phyloP scores from a whole-genome alignment of 805 yeast genomes.

The Starmerella potacharoeniae region DNA sequence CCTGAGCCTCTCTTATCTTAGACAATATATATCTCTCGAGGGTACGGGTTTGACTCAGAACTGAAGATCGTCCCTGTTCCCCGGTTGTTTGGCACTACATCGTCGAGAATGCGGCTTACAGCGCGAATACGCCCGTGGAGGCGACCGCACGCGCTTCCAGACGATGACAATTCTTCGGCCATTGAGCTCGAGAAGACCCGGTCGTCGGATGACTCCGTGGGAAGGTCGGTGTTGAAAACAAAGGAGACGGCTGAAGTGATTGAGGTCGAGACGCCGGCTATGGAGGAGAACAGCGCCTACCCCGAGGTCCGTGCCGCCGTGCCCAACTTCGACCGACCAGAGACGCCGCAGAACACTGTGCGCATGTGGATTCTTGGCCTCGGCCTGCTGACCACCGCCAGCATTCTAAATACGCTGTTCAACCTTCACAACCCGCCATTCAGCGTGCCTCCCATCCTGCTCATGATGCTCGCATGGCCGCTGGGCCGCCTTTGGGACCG shows the following conservation, averaged over 20 bases:
- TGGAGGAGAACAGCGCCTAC: conserved; percentile 38
- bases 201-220: neutral
- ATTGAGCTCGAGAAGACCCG: neutral
- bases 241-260: neutral
- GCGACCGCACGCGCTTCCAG: neutral
- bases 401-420: conserved; percentile 48
- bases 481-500: conserved; percentile 43
- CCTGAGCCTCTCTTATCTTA: neutral
- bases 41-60: neutral
- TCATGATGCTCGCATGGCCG: conserved; percentile 54
- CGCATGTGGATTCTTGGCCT: conserved; percentile 46
- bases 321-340: conserved; percentile 45
- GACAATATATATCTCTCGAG: neutral
- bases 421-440: conserved; percentile 47
- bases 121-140: neutral
- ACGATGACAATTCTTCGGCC: neutral
- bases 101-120: neutral
- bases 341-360: conserved; percentile 39
- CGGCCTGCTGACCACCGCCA: conserved; percentile 44
- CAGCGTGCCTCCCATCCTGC: conserved; percentile 41
- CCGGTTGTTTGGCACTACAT: neutral
- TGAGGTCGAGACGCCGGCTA: neutral
- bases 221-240: neutral
- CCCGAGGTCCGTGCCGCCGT: conserved; percentile 59
- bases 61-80: neutral